These are phyloP conservation scores for Xylariaceae sp. DNA, from an alignment of 2,329 filamentous ascomycete species.

Conservation along the genomic window DNA sequence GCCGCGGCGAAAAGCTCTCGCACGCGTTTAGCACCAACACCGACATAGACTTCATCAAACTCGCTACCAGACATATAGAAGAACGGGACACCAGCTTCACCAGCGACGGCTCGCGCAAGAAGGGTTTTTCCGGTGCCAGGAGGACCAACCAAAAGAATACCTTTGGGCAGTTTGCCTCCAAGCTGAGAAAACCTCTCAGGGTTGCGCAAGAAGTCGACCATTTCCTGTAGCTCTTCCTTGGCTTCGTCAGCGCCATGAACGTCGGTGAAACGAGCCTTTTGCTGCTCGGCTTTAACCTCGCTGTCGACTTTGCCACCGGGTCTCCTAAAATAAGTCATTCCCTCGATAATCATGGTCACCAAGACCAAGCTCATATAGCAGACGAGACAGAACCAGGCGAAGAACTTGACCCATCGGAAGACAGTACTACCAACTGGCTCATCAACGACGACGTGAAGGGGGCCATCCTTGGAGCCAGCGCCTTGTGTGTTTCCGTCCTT, in stretches of 20 bases:
- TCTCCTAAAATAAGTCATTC: conserved; percentile 71
- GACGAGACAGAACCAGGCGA: conserved; percentile 70
- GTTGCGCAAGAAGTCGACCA: conserved; percentile 92
- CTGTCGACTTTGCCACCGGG: conserved; percentile 64
- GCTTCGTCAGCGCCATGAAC: conserved; percentile 97
- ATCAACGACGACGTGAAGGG: conserved; percentile 94
- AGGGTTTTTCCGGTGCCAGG: conserved; percentile 97
- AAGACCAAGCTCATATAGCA: conserved; percentile 74
- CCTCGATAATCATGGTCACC: conserved; percentile 77
- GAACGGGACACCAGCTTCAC: conserved; percentile 95
- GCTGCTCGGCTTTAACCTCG: conserved; percentile 87
- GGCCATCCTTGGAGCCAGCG: conserved; percentile 70
- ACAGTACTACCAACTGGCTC: conserved; percentile 73
- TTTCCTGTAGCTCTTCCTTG: conserved; percentile 94
- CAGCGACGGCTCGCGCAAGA: conserved; percentile 88
- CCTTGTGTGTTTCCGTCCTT: conserved; percentile 41
- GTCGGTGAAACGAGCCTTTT: conserved; percentile 85
- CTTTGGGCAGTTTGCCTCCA: conserved; percentile 94
- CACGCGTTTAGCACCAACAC: conserved; percentile 92
- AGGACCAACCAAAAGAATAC: conserved; percentile 88
- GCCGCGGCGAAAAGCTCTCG: conserved; percentile 85
- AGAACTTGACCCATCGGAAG: conserved; percentile 88
- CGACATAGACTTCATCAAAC: conserved; percentile 97
- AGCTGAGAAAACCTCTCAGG: conserved; percentile 90
- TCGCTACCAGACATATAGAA: conserved; percentile 99